These are phyloP conservation scores for Astraeus odoratus DNA, from an alignment of 768 basidiomycete genomes.

Conservation along the genomic window DNA sequence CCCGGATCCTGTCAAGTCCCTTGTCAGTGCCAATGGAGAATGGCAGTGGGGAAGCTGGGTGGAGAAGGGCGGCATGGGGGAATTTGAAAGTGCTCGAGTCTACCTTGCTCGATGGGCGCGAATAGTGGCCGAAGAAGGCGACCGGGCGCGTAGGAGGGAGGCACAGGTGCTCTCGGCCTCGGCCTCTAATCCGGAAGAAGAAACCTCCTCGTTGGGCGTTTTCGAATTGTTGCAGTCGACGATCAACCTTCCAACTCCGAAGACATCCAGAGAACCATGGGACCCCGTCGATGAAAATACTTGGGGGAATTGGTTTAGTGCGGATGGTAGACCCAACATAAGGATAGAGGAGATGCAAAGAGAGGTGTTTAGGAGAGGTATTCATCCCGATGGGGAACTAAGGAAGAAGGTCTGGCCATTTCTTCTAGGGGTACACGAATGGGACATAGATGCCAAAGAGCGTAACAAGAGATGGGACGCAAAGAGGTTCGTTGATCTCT, in stretches of 20 bases:
- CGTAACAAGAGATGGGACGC: conserved; percentile 53
- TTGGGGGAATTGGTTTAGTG: conserved; percentile 77
- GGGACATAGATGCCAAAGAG: conserved; percentile 63
- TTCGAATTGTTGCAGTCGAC: conserved; percentile 82
- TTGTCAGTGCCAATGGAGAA: conserved; percentile 87
- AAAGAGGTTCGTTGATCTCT: conserved; percentile 43
- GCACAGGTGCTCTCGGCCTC: conserved; percentile 55
- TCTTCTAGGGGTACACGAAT: conserved; percentile 75
- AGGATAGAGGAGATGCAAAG: conserved; percentile 61
- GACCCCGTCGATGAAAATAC: conserved; percentile 68
- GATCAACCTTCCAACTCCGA: conserved; percentile 74
- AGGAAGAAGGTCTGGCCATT: conserved; percentile 87
- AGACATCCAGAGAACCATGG: conserved; percentile 71
- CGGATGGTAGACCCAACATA: conserved; percentile 60
- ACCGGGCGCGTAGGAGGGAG: conserved; percentile 78
- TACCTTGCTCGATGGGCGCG: conserved; percentile 97
- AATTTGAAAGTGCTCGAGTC: conserved; percentile 93
- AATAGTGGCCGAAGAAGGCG: conserved; percentile 96
- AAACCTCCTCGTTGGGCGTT: conserved; percentile 71
- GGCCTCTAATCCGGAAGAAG: conserved; percentile 44
- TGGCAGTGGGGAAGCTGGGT: conserved; percentile 93
- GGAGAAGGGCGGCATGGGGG: conserved; percentile 87
- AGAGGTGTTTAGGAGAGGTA: conserved; percentile 74
- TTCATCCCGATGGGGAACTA: conserved; percentile 44
- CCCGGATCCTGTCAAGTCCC: conserved; percentile 86